A percentile compares a stretch with the other conserved stretches of the same genome.
Evolutionary conservation across 1,284 basidiomycete genomes (phyloP).

Genomic region (Tremellales sp.): DNA sequence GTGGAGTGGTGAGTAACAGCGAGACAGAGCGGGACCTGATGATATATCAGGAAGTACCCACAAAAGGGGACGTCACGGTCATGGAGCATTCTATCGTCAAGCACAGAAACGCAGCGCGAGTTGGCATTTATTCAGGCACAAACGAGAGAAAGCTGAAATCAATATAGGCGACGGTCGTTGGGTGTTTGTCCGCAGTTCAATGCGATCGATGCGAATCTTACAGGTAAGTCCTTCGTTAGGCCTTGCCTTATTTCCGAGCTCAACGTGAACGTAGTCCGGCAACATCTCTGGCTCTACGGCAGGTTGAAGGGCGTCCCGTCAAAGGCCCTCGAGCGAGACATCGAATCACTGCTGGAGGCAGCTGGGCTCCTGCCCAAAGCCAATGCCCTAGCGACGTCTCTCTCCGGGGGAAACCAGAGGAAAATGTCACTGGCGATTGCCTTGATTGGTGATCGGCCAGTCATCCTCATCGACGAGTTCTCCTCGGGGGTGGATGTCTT

Average conservation of each 20-base stretch:
- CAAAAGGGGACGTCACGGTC: constrained; percentile 66
- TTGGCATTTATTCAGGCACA: constrained; percentile 37
- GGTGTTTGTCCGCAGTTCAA: constrained; percentile 81
- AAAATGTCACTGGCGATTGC: constrained; percentile 74
- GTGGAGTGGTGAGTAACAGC: constrained; percentile 22
- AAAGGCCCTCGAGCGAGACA: constrained; percentile 55
- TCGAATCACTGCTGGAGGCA: constrained; percentile 59
- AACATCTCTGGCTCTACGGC: constrained; percentile 58
- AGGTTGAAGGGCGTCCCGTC: constrained; percentile 59
- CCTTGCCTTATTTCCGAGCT: background rate
- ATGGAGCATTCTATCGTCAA: constrained; percentile 60
- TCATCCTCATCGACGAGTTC: constrained; percentile 76
- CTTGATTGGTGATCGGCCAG: constrained; percentile 71
- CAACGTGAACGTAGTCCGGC: too few relatives aligned
- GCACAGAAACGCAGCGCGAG: constrained; percentile 59
- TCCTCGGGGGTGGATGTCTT: constrained; percentile 77
- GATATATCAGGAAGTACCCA: constrained; percentile 57
- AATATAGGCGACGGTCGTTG: constrained; percentile 45
- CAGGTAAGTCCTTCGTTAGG: constrained; percentile 28
- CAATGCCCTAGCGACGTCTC: constrained; percentile 64
- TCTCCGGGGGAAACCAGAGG: constrained; percentile 75
- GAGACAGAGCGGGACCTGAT: background rate
- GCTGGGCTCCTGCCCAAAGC: constrained; percentile 62
- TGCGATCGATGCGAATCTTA: constrained; percentile 70
- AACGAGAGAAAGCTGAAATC: background rate